Conservation (phyloP, 768 basidiomycete genomes). For the Lactarius hatsudake region DNA sequence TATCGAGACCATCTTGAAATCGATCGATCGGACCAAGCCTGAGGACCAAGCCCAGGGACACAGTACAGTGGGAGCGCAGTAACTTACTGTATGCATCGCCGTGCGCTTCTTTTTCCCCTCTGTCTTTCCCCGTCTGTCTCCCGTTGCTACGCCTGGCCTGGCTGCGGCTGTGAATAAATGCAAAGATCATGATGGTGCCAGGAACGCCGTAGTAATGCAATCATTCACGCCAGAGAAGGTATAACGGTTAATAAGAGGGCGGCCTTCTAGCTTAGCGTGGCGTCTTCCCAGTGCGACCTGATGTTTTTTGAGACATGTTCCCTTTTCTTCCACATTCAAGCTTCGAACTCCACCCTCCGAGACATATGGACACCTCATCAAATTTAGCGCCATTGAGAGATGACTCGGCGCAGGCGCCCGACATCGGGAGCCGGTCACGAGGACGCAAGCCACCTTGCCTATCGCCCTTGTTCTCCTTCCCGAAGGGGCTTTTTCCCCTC, state of each 20-base stretch:
- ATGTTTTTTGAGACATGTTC: neutral
- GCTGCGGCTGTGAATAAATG: neutral
- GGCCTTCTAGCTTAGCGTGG: neutral
- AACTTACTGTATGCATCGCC: neutral
- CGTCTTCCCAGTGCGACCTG: slow-evolving; percentile 7
- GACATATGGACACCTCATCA: neutral
- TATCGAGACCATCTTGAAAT: slow-evolving; percentile 18
- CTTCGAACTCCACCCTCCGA: neutral
- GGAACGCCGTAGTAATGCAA: slow-evolving; percentile 5
- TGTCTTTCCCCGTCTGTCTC: neutral
- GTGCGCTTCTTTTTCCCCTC: slow-evolving; percentile 2
- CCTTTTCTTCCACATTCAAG: neutral
- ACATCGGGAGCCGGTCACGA: slow-evolving; percentile 17
- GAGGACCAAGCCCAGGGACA: neutral
- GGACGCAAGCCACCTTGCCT: slow-evolving; percentile 5
- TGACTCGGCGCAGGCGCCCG: neutral
- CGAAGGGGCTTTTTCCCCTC: slow-evolving; percentile 1
- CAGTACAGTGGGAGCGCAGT: neutral
- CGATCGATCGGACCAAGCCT: slow-evolving; percentile 12
- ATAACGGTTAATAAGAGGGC: slow-evolving; percentile 4
- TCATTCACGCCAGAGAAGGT: neutral
- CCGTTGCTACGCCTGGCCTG: slow-evolving; percentile 18
- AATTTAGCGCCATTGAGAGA: slow-evolving; percentile 4
- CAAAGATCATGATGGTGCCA: neutral
- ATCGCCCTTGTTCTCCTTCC: slow-evolving; percentile 7